Conservation (phyloP, 129 eudicot species). For the Mikania micrantha region DNA sequence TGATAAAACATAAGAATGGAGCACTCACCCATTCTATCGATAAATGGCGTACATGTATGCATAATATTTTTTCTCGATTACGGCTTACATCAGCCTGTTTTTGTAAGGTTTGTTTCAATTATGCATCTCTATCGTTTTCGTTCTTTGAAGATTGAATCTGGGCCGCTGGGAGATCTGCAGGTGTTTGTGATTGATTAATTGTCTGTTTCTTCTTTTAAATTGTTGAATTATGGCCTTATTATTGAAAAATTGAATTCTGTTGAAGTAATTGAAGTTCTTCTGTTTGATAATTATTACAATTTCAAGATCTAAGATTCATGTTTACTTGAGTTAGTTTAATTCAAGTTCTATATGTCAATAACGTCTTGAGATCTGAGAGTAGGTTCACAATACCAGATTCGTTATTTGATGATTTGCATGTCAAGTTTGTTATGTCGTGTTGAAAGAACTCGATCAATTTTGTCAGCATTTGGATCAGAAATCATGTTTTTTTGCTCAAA, state of each 20-base stretch:
- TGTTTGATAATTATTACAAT: neutral
- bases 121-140: neutral
- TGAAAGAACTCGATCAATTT: neutral
- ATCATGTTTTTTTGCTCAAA: neutral
- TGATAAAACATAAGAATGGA: too few relatives aligned
- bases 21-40: too few relatives aligned
- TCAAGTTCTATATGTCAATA: neutral
- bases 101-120: constrained; percentile 9
- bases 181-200: neutral
- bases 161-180: constrained; percentile 1
- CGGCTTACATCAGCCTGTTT: neutral
- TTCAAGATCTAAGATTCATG: constrained; percentile 3
- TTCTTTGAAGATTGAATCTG: neutral
- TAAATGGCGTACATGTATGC: too few relatives aligned
- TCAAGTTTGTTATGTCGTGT: neutral
- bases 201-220: neutral
- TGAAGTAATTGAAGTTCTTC: constrained; percentile 1
- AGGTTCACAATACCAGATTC: neutral
- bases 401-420: neutral
- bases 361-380: neutral
- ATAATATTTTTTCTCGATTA: neutral
- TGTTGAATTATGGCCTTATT: neutral
- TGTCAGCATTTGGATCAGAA: neutral
- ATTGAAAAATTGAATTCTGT: neutral
- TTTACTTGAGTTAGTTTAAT: constrained; percentile 1